Evolutionary conservation across 164 flowering plant genomes (phyloP).

Genomic region (Warburgia ugandensis): DNA sequence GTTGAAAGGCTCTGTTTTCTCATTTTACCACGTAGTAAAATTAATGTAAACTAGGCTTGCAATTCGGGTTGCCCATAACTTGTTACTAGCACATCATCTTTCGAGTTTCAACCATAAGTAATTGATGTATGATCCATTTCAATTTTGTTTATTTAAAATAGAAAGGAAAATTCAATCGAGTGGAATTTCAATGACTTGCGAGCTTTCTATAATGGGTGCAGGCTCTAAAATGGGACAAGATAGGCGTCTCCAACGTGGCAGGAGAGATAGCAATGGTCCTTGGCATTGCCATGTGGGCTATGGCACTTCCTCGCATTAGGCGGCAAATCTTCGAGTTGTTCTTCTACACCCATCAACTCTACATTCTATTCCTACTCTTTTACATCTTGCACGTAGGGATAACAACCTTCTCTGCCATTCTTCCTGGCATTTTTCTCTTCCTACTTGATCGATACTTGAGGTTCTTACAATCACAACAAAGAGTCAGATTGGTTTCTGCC

Average conservation of each 20-base stretch:
- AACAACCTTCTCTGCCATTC: constrained; percentile 41
- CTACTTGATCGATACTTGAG: constrained; percentile 75
- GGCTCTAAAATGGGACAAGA: constrained; percentile 48
- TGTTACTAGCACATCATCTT: too few relatives aligned
- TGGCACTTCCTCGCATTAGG: constrained; percentile 48
- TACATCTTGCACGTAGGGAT: constrained; percentile 69
- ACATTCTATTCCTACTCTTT: constrained; percentile 61
- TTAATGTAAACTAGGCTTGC: too few relatives aligned
- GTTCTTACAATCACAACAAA: constrained; percentile 58
- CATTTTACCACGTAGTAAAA: too few relatives aligned
- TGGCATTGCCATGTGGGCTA: constrained; percentile 60
- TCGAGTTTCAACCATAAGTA: too few relatives aligned
- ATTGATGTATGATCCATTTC: too few relatives aligned
- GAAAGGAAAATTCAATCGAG: too few relatives aligned
- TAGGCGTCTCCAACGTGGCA: constrained; percentile 52
- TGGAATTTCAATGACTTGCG: too few relatives aligned
- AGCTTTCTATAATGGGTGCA: too few relatives aligned
- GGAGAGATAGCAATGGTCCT: constrained; percentile 57
- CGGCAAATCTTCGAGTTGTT: constrained; percentile 71
- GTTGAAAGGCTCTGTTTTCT: too few relatives aligned
- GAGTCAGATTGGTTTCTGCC: constrained; percentile 50
- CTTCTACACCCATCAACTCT: constrained; percentile 76
- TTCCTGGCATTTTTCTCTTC: constrained; percentile 87
- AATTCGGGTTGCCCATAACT: too few relatives aligned
- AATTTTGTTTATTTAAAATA: too few relatives aligned